Conservation (phyloP, 2,329 filamentous ascomycete species). For the Diaporthe destruens region DNA sequence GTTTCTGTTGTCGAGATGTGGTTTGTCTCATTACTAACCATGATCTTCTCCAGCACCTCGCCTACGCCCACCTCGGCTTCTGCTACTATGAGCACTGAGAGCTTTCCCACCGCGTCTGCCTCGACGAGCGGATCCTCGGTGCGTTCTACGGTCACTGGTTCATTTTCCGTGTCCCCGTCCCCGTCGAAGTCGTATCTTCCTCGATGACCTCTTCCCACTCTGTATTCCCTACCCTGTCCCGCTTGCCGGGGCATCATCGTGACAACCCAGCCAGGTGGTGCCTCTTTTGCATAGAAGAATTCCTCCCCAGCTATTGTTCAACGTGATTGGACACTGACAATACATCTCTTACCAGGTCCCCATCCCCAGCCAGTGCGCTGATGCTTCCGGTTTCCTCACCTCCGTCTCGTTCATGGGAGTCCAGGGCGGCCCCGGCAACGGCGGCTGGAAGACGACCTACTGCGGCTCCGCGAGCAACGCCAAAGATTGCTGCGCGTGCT, state of each 20-base stretch:
- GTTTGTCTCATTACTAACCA: not conserved
- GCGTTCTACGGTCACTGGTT: conserved; percentile 1
- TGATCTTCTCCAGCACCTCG: not conserved
- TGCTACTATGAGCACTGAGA: not conserved
- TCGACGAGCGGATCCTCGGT: conserved; percentile 15
- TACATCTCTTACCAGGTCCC: not conserved
- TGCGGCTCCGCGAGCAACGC: conserved; percentile 25
- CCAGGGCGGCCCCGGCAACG: conserved; percentile 12
- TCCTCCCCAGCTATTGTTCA: not conserved
- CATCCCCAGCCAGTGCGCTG: conserved; percentile 29
- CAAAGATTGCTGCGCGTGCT: conserved; percentile 33
- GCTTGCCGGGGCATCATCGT: not conserved
- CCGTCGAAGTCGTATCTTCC: not conserved
- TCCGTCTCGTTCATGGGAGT: conserved; percentile 37
- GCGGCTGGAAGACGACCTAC: conserved; percentile 31
- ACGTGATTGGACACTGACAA: too few species aligned
- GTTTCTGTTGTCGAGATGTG: not conserved
- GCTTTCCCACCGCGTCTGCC: conserved; percentile 7
- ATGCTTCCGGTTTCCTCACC: conserved; percentile 33
- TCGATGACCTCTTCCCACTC: not conserved
- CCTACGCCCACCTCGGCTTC: not conserved
- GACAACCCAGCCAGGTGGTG: conserved; percentile 10
- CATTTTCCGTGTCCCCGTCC: not conserved
- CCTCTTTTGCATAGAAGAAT: not conserved
- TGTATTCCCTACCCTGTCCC: not conserved